Conservation (phyloP, 2,329 filamentous ascomycete genomes). For the Penicillium sclerotiorum region DNA sequence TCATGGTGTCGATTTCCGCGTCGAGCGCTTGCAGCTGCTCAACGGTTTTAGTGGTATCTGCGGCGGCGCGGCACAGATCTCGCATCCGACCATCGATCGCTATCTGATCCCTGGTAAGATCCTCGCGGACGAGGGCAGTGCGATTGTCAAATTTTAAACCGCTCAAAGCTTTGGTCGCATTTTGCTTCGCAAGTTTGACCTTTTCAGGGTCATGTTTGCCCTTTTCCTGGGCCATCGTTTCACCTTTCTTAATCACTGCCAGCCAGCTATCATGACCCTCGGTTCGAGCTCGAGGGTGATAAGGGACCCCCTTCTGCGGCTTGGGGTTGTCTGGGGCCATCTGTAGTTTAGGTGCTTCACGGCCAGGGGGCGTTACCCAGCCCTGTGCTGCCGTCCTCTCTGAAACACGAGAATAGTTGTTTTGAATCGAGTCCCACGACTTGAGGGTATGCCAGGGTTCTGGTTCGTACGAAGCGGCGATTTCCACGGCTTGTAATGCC, state of each 20-base stretch:
- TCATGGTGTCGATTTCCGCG: slow-evolving; percentile 19
- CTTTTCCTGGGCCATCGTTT: neutral
- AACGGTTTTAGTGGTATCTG: slow-evolving; percentile 23
- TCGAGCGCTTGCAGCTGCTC: slow-evolving; percentile 27
- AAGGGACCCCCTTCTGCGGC: slow-evolving; percentile 17
- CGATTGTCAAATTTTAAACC: slow-evolving; percentile 33
- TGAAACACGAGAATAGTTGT: slow-evolving; percentile 31
- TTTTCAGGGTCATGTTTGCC: neutral
- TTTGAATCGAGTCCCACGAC: slow-evolving; percentile 26
- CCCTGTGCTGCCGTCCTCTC: slow-evolving; percentile 31
- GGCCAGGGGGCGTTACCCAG: slow-evolving; percentile 33
- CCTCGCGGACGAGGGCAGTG: slow-evolving; percentile 13
- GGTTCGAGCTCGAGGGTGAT: slow-evolving; percentile 41
- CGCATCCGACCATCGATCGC: slow-evolving; percentile 33
- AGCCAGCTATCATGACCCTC: slow-evolving; percentile 7
- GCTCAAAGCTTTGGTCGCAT: slow-evolving; percentile 1
- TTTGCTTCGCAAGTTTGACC: neutral
- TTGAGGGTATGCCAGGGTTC: slow-evolving; percentile 26
- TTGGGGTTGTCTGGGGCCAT: slow-evolving; percentile 27
- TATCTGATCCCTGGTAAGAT: slow-evolving; percentile 18
- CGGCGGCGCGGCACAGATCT: slow-evolving; percentile 27
- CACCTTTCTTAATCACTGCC: slow-evolving; percentile 14
- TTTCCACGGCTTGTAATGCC: slow-evolving; percentile 49
- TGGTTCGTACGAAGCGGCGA: slow-evolving; percentile 51
- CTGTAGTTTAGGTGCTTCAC: slow-evolving; percentile 28